Evolutionary conservation across 768 basidiomycete genomes (phyloP).

Genomic region (Boletus sp.): DNA sequence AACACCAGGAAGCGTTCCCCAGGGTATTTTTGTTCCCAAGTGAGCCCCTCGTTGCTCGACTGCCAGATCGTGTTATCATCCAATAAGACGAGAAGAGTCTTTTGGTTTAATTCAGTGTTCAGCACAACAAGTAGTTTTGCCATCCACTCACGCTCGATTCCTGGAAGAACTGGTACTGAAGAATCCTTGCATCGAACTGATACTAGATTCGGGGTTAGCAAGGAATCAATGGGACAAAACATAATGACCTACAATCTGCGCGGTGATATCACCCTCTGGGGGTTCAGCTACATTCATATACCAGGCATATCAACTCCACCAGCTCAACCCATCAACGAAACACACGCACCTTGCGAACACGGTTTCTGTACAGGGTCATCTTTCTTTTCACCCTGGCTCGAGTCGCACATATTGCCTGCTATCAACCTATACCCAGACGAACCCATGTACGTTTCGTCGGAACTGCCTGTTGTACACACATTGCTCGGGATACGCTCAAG

Average conservation of each 20-base stretch:
- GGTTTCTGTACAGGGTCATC: conserved; percentile 69
- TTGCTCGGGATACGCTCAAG: conserved; percentile 84
- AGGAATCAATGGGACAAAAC: background rate
- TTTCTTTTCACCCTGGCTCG: conserved; percentile 55
- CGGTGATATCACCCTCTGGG: conserved; percentile 70
- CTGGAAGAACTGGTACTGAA: conserved; percentile 84
- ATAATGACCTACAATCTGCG: conserved; percentile 58
- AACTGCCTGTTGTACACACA: conserved; percentile 51
- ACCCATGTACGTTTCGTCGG: conserved; percentile 69
- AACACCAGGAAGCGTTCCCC: conserved; percentile 73
- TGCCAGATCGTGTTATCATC: conserved; percentile 84
- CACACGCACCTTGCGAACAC: conserved; percentile 66
- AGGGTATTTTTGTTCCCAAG: conserved; percentile 70
- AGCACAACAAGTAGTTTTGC: background rate
- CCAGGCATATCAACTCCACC: background rate
- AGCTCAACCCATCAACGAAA: background rate
- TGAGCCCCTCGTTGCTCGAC: conserved; percentile 92
- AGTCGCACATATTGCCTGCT: conserved; percentile 86
- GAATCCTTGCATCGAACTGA: conserved; percentile 60
- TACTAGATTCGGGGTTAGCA: conserved; percentile 44
- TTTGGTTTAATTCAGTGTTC: conserved; percentile 1
- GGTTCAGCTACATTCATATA: conserved; percentile 60
- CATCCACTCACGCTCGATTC: conserved; percentile 58
- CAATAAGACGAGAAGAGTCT: conserved; percentile 85
- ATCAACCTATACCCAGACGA: conserved; percentile 92